These are phyloP conservation scores for Plenodomus tracheiphilus DNA, from an alignment of 2,329 filamentous ascomycete genomes.

Conservation along the genomic window DNA sequence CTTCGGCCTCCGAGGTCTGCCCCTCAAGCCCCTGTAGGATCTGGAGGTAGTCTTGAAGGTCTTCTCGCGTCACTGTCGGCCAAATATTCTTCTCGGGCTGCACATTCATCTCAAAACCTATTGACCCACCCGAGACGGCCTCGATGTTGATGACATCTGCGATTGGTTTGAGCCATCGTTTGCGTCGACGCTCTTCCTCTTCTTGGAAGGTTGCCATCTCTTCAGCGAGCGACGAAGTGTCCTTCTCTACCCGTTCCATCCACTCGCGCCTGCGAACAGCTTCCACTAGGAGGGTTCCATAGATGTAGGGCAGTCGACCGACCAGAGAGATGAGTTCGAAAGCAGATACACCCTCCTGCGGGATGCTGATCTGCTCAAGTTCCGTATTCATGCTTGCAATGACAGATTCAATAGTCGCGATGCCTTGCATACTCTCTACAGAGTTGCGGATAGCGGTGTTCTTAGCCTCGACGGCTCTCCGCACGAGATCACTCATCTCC, in stretches of 20 bases:
- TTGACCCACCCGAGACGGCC: constrained; percentile 67
- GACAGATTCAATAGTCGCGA: constrained; percentile 77
- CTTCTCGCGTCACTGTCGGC: constrained; percentile 75
- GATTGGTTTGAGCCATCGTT: constrained; percentile 87
- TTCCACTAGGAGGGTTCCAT: constrained; percentile 86
- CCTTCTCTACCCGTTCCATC: constrained; percentile 83
- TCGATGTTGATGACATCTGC: constrained; percentile 73
- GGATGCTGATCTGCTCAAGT: constrained; percentile 70
- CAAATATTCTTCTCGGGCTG: constrained; percentile 78
- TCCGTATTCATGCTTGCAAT: constrained; percentile 73
- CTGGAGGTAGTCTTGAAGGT: constrained; percentile 74
- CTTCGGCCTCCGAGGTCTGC: constrained; percentile 67
- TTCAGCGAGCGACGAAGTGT: constrained; percentile 85
- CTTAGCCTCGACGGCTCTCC: constrained; percentile 61
- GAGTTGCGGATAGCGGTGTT: constrained; percentile 69
- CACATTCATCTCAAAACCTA: constrained; percentile 83
- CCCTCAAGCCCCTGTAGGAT: constrained; percentile 66
- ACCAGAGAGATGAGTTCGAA: constrained; percentile 82
- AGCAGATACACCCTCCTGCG: constrained; percentile 74
- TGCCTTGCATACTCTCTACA: constrained; percentile 75
- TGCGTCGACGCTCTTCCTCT: constrained; percentile 84
- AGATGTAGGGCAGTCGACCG: constrained; percentile 82
- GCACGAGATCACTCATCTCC: constrained; percentile 60
- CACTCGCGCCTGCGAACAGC: constrained; percentile 85
- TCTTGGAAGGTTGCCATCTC: constrained; percentile 92